Conservation (phyloP, 805 yeast species). For the Pichia kluyveri region DNA sequence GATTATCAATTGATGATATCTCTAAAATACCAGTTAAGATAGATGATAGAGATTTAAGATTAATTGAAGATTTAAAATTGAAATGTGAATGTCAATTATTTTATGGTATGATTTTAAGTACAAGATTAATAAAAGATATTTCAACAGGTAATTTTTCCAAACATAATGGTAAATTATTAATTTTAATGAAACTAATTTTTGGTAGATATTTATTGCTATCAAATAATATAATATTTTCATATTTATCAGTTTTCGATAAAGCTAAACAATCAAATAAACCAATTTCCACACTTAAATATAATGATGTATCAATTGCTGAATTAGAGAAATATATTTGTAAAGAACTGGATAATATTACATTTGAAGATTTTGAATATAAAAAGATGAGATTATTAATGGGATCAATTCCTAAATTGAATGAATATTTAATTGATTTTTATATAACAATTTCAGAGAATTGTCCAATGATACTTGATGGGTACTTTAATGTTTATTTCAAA, state of each 20-base stretch:
- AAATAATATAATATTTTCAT: conserved; percentile 2
- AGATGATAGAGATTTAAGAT: not conserved
- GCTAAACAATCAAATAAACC: not conserved
- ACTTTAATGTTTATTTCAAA: conserved; percentile 13
- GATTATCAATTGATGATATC: conserved; percentile 5
- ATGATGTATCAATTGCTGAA: not conserved
- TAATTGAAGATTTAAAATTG: not conserved
- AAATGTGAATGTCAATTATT: conserved; percentile 4
- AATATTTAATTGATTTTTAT: conserved; percentile 12
- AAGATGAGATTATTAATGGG: conserved; percentile 1
- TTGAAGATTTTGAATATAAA: not conserved
- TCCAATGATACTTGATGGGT: conserved; percentile 9
- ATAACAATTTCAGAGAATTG: conserved; percentile 3
- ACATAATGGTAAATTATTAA: not conserved
- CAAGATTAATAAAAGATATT: conserved; percentile 1
- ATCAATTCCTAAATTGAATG: conserved; percentile 10
- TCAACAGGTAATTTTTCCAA: conserved; percentile 1
- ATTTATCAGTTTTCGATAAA: not conserved
- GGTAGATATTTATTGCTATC: not conserved
- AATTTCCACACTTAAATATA: not conserved
- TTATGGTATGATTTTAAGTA: not conserved
- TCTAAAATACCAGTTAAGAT: not conserved
- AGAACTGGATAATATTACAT: not conserved
- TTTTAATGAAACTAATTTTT: conserved; percentile 1
- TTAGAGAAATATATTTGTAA: not conserved